Percentiles rank a stretch among this genome's conserved stretches.
Evolutionary conservation across 2,329 filamentous ascomycete species (phyloP).

Genomic region (Escovopsis sp.): DNA sequence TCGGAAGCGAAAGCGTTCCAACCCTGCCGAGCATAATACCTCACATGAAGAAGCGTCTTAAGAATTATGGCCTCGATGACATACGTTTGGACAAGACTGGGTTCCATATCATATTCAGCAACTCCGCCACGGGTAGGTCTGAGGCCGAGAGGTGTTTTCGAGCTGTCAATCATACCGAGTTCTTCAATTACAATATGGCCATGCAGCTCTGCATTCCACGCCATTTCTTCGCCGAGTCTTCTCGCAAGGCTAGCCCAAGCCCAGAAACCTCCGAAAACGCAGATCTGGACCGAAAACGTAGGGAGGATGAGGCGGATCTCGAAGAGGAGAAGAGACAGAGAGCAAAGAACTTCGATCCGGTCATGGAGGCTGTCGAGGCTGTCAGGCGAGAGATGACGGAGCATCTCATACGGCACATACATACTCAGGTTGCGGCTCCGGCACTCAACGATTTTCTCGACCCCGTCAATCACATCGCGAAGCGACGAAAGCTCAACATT

Average conservation of each 20-base stretch:
- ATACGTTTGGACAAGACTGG: slow-evolving; percentile 74
- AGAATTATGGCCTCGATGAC: slow-evolving; percentile 65
- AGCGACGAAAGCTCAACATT: slow-evolving; percentile 65
- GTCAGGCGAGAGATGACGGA: slow-evolving; percentile 70
- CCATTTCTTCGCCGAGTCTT: slow-evolving; percentile 10
- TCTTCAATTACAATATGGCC: slow-evolving; percentile 85
- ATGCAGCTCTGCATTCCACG: slow-evolving; percentile 56
- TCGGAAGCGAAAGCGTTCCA: slow-evolving; percentile 75
- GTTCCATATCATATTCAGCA: slow-evolving; percentile 84
- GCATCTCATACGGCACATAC: slow-evolving; percentile 79
- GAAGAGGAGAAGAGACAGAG: slow-evolving; percentile 84
- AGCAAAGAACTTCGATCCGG: slow-evolving; percentile 82
- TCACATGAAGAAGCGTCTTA: slow-evolving; percentile 81
- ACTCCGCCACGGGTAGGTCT: slow-evolving; percentile 58
- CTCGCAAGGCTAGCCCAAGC: slow-evolving; percentile 21
- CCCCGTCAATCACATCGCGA: slow-evolving; percentile 64
- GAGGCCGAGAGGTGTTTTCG: slow-evolving; percentile 72
- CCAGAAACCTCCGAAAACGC: slow-evolving; percentile 39
- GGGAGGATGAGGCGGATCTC: slow-evolving; percentile 66
- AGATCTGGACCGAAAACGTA: slow-evolving; percentile 48
- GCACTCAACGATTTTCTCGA: slow-evolving; percentile 70
- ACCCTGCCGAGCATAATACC: slow-evolving; percentile 72
- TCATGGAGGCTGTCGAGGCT: slow-evolving; percentile 64
- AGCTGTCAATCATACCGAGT: slow-evolving; percentile 61
- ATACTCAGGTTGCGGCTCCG: slow-evolving; percentile 71